These are phyloP conservation scores for Chaetomium sp. DNA, from an alignment of 2,329 filamentous ascomycete genomes.

Conservation along the genomic window DNA sequence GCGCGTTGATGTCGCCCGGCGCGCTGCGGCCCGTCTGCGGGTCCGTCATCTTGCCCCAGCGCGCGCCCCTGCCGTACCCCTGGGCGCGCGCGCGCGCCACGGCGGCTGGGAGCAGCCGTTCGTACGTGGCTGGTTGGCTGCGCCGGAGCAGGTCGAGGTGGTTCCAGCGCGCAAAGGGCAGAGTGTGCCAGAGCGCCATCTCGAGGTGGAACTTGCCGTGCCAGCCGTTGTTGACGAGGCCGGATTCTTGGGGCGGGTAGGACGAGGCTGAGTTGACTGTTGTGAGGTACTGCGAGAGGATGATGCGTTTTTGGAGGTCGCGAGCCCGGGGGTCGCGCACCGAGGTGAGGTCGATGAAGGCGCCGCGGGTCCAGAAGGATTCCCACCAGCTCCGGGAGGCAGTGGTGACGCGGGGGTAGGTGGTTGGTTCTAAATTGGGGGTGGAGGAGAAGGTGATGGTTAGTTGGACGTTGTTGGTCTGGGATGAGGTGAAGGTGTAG, in stretches of 20 bases:
- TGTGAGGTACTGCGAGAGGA: constrained; percentile 56
- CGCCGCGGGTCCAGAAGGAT: constrained; percentile 53
- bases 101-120: constrained; percentile 48
- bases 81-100: constrained; percentile 43
- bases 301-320: constrained; percentile 55
- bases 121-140: constrained; percentile 50
- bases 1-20: constrained; percentile 62
- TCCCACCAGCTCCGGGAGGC: constrained; percentile 50
- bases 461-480: constrained; percentile 37
- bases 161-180: constrained; percentile 54
- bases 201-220: constrained; percentile 60
- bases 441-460: constrained; percentile 41
- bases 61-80: constrained; percentile 47
- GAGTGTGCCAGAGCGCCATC: constrained; percentile 57
- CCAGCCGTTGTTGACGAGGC: constrained; percentile 58
- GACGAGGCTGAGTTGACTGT: constrained; percentile 55
- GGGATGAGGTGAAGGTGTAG: constrained; percentile 43
- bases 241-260: constrained; percentile 49
- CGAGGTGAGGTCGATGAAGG: constrained; percentile 53
- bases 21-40: constrained; percentile 53
- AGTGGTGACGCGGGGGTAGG: constrained; percentile 32
- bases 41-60: constrained; percentile 60
- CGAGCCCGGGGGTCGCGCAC: constrained; percentile 45
- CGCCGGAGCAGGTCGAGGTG: constrained; percentile 50
- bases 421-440: constrained; percentile 33